Base-by-base conservation (phyloP, 768 basidiomycete species). In the Suillus subaureus region DNA sequence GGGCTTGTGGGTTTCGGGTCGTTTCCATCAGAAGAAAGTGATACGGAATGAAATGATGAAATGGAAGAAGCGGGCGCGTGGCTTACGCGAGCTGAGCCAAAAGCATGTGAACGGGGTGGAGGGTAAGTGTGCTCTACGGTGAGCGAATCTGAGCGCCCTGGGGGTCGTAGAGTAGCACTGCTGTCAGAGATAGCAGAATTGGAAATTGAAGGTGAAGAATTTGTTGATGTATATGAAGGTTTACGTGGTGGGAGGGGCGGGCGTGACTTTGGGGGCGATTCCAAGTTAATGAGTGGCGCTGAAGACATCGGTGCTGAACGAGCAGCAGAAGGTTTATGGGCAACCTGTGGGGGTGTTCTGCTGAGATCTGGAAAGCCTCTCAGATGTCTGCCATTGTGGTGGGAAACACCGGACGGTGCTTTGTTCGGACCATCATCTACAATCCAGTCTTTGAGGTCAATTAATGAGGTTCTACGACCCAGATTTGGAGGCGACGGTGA, bases 41-140 rank as follows among this genome's bases (percentile, higher is more conserved):
- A 93, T 31, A 93, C 89, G 3, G 92, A 92, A 70, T 92, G 91
- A 67, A 94, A 92, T 35, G 92, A 93, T 3, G 92, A 93, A 45
- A 92, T 84, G 57, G 92, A 93, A 1, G 90, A 91, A 3, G 83
- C 84, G 6, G 85, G 83, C 6, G 79, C 83, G 72, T 93, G 91
- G 49, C 82, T 79, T 21, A 76, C 66, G 49, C 72, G 74, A 66
- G 68, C 69, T 49, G 71, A 70, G 18, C 79, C 74, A 61, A 78
- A 81, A 23, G 75, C 73, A 68, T 74, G 75, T 39, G 74, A 68
- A 77, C 78, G 65, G 75, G 77, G 72, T 3, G 84, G 85, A 21
- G 88, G 87, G 70, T 89, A 87, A 6, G 84, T 83, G 69, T 86
- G 85, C 62, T 88, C 86, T n/a, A 85, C 83, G 3, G 83, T 80